Base-by-base conservation (phyloP, 208 protist genomes). In the Herpetomonas tarakana region DNA sequence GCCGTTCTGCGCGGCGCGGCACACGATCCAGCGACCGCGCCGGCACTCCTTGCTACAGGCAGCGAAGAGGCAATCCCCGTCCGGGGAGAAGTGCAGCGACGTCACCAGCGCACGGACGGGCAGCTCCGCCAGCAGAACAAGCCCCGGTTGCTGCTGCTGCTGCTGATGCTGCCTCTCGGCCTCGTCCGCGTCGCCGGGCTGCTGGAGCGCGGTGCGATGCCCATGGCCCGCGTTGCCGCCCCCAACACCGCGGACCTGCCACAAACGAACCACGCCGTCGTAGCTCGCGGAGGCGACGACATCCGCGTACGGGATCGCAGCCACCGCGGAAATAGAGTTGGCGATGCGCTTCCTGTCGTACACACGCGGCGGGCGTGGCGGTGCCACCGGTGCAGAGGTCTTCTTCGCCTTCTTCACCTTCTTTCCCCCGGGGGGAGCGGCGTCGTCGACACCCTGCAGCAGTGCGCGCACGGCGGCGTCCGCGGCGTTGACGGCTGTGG, bases 321-420 rank as follows among this genome's bases (percentile, higher is more conserved):
- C 91, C 6, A 96, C 74, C 3, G 91, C 83, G 21, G 83, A 91
- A 65, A 96, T 93, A 26, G 85, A 80, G 53, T 96, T 96, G 2
- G 88, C 45, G 60, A 11, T 27, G 28, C 26, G 39, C 41, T 9
- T 7, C 12, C 46, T 7, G 46, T 27, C 19, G 19, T 21, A 24
- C 21, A 59, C 19, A 26, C 16, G 25, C 22, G 27, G 57, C 11
- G 12, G 18, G 26, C 35, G 35, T n/a, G n/a, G n/a, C n/a, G n/a
- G n/a, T 14, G 35, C 35, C 6, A 14, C 35, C 35, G 35, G 35
- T 41, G 35, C 35, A 14, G 9, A 18, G 35, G 35, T 14, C 6
- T 6, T 14, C 14, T 41, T 41, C 9, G 35, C 35, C 35, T 41
- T 41, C 9, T 14, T 14, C 6, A 14, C 35, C 35, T 41, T 41